Evolutionary conservation across 257 asterid genomes (phyloP).

Genomic region (Cinchona pubescens): DNA sequence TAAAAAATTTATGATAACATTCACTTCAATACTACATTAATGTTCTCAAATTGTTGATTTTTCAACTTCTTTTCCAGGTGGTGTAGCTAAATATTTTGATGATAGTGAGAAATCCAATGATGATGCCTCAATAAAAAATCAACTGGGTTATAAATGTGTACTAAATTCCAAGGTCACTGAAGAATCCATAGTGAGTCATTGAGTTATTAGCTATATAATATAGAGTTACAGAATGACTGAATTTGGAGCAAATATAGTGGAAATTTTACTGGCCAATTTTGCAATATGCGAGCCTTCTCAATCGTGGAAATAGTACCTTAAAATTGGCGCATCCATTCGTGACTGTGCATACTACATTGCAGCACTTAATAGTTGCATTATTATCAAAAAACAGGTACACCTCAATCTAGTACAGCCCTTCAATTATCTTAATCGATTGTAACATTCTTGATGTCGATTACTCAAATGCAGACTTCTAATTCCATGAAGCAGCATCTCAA

Average conservation of each 20-base stretch:
- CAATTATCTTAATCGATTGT: neutral
- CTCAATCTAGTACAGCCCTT: neutral
- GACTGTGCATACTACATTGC: conserved; percentile 37
- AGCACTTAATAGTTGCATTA: conserved; percentile 30
- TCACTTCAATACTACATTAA: too few species aligned
- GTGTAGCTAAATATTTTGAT: conserved; percentile 28
- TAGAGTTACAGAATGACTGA: neutral
- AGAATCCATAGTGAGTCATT: conserved; percentile 33
- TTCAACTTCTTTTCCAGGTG: conserved; percentile 19
- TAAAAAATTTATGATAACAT: too few species aligned
- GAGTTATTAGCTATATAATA: too few species aligned
- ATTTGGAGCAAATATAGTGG: conserved; percentile 8
- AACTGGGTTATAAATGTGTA: conserved; percentile 27
- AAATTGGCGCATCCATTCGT: conserved; percentile 33
- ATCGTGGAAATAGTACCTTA: conserved; percentile 39
- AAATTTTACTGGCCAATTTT: conserved; percentile 29
- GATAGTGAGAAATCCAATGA: conserved; percentile 8
- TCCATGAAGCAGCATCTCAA: conserved; percentile 17
- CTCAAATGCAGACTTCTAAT: conserved; percentile 19
- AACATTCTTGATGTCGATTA: neutral
- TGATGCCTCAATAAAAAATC: neutral
- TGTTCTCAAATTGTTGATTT: neutral
- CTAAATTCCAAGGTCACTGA: conserved; percentile 40
- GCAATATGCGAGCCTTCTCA: conserved; percentile 49
- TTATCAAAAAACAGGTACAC: conserved; percentile 29